Evolutionary conservation across 208 protist genomes (phyloP).

Genomic region (Trypanosoma melophagium): DNA sequence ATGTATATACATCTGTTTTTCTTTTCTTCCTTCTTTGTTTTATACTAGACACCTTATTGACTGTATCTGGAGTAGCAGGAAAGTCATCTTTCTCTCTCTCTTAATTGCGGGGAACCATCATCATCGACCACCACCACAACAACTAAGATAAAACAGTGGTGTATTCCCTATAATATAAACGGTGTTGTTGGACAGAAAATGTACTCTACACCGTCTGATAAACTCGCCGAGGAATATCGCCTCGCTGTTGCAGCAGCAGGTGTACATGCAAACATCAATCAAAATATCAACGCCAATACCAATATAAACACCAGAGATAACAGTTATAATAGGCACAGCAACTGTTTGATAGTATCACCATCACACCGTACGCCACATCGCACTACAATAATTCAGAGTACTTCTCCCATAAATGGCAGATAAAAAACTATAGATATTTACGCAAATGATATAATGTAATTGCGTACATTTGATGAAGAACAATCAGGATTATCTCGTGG

Average conservation of each 20-base stretch:
- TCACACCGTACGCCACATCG: not conserved
- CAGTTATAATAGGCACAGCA: not conserved
- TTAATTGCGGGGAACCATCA: too few relatives aligned
- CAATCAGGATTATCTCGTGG: not conserved
- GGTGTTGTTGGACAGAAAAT: too few relatives aligned
- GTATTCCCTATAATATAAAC: too few relatives aligned
- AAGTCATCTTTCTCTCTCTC: too few relatives aligned
- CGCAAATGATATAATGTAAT: conserved; percentile 15
- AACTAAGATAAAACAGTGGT: too few relatives aligned
- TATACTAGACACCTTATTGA: too few relatives aligned
- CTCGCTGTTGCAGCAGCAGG: conserved; percentile 1
- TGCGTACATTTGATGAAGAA: conserved; percentile 13
- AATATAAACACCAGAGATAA: not conserved
- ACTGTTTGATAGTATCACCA: not conserved
- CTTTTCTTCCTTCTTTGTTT: too few relatives aligned
- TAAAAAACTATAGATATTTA: conserved; percentile 4
- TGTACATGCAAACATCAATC: not conserved
- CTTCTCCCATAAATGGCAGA: not conserved
- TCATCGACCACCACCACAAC: too few relatives aligned
- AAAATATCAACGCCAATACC: not conserved
- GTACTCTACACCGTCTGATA: too few relatives aligned
- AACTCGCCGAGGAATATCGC: not conserved
- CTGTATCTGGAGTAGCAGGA: too few relatives aligned
- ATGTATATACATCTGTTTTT: not conserved
- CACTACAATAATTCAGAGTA: not conserved